These are phyloP conservation scores for Hymenoscyphus scutula DNA, from an alignment of 2,329 filamentous ascomycete species.

Conservation along the genomic window DNA sequence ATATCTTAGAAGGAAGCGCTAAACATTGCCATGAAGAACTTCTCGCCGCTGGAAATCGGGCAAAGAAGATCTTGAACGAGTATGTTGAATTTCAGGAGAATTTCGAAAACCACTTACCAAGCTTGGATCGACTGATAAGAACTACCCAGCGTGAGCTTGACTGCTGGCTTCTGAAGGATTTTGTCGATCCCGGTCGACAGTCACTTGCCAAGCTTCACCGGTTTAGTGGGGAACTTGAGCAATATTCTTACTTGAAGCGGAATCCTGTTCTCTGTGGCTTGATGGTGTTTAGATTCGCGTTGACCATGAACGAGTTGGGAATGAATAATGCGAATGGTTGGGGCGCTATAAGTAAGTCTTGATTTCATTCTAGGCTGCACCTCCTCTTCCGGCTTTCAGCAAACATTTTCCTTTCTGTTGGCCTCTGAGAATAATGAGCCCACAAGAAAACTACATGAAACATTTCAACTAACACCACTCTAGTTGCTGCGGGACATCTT, in stretches of 20 bases:
- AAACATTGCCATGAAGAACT: slow-evolving; percentile 17
- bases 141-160: slow-evolving; percentile 16
- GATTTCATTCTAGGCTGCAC: background rate
- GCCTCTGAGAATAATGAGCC: no score
- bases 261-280: slow-evolving; percentile 22
- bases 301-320: slow-evolving; percentile 20
- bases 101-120: background rate
- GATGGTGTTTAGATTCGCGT: slow-evolving; percentile 18
- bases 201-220: slow-evolving; percentile 3
- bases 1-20: slow-evolving; percentile 31
- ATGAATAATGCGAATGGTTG: slow-evolving; percentile 11
- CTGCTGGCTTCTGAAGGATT: slow-evolving; percentile 20
- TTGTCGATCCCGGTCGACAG: slow-evolving; percentile 8
- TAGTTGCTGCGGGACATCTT: slow-evolving; percentile 19
- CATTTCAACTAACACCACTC: background rate
- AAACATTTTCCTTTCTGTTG: background rate
- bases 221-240: background rate
- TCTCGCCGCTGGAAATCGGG: slow-evolving; percentile 12
- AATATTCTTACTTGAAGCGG: slow-evolving; percentile 16
- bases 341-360: slow-evolving; percentile 13
- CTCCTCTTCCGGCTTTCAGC: background rate
- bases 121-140: background rate
- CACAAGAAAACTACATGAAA: background rate
- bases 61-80: slow-evolving; percentile 7
- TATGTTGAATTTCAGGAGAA: slow-evolving; percentile 16